Percentiles rank a stretch among this genome's conserved stretches.
phyloP scores from a whole-genome alignment of 768 basidiomycete species.

The Hydnomerulius pinastri region DNA sequence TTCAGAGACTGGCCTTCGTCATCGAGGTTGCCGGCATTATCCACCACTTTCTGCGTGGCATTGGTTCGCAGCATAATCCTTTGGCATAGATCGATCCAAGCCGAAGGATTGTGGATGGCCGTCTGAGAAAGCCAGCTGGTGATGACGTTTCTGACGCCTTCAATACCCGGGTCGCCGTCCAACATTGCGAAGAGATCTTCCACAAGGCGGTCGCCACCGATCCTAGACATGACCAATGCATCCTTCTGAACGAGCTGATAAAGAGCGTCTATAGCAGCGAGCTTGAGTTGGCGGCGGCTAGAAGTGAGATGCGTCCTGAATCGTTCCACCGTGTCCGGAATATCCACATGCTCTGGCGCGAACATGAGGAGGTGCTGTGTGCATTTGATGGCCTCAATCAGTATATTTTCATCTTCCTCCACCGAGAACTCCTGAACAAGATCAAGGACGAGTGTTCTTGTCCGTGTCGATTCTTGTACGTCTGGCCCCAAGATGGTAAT shows the following conservation, averaged over 20 bases:
- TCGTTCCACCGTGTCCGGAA: slow-evolving; percentile 75
- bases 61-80: slow-evolving; percentile 95
- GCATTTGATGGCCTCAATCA: slow-evolving; percentile 94
- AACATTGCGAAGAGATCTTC: slow-evolving; percentile 94
- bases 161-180: slow-evolving; percentile 91
- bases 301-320: slow-evolving; percentile 83
- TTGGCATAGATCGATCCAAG: slow-evolving; percentile 98
- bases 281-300: slow-evolving; percentile 79
- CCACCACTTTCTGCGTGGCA: slow-evolving; percentile 72
- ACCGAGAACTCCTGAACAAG: slow-evolving; percentile 83
- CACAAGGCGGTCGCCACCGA: slow-evolving; percentile 92
- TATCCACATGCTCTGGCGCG: slow-evolving; percentile 78
- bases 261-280: slow-evolving; percentile 92
- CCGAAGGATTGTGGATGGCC: slow-evolving; percentile 87
- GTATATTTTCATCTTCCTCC: slow-evolving; percentile 85
- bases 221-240: slow-evolving; percentile 84
- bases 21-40: slow-evolving; percentile 65
- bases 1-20: slow-evolving; percentile 95
- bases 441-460: slow-evolving; percentile 79
- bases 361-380: slow-evolving; percentile 98
- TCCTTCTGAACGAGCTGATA: slow-evolving; percentile 98
- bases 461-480: slow-evolving; percentile 82
- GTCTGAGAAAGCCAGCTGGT: slow-evolving; percentile 95
- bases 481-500: slow-evolving; percentile 95
- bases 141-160: slow-evolving; percentile 93